These are phyloP conservation scores for Phylloporus sp. DNA, from an alignment of 768 basidiomycete genomes.

Conservation along the genomic window DNA sequence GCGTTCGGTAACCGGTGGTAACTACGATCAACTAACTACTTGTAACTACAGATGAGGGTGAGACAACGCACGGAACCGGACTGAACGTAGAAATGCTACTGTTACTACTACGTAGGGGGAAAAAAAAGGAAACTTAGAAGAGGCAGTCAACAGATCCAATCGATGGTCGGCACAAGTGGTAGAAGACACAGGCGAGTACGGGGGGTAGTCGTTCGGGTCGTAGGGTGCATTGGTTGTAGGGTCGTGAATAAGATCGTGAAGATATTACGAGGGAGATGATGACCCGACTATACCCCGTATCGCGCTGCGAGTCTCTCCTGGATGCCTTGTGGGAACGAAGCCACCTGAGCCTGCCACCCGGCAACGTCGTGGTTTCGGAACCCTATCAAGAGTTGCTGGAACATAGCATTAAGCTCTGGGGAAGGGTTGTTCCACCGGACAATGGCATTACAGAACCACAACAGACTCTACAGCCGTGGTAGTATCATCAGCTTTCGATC, in stretches of 20 bases:
- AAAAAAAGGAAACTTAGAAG: not conserved
- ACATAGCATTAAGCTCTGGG: conserved; percentile 88
- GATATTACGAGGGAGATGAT: not conserved
- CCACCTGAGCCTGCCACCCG: conserved; percentile 81
- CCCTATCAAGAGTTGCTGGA: conserved; percentile 80
- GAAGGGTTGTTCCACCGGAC: conserved; percentile 94
- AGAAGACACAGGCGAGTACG: conserved; percentile 10
- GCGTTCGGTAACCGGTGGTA: conserved; percentile 31
- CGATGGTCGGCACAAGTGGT: conserved; percentile 29
- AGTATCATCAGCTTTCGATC: conserved; percentile 2
- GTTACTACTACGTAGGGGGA: conserved; percentile 19
- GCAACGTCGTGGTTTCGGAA: conserved; percentile 86
- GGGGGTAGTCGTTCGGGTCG: conserved; percentile 9
- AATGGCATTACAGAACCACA: conserved; percentile 98
- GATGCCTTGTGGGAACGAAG: conserved; percentile 82
- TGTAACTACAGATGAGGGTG: conserved; percentile 29
- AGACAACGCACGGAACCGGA: conserved; percentile 23
- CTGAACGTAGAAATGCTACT: conserved; percentile 19
- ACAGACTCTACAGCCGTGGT: conserved; percentile 56
- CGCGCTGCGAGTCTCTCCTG: conserved; percentile 81
- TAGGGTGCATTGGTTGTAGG: conserved; percentile 9
- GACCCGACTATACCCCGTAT: conserved; percentile 66
- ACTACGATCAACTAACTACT: conserved; percentile 23
- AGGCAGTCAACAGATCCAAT: conserved; percentile 19
- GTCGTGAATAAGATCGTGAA: conserved; percentile 16